phyloP scores from a whole-genome alignment of 805 yeast species.

The Yarrowia porcina region DNA sequence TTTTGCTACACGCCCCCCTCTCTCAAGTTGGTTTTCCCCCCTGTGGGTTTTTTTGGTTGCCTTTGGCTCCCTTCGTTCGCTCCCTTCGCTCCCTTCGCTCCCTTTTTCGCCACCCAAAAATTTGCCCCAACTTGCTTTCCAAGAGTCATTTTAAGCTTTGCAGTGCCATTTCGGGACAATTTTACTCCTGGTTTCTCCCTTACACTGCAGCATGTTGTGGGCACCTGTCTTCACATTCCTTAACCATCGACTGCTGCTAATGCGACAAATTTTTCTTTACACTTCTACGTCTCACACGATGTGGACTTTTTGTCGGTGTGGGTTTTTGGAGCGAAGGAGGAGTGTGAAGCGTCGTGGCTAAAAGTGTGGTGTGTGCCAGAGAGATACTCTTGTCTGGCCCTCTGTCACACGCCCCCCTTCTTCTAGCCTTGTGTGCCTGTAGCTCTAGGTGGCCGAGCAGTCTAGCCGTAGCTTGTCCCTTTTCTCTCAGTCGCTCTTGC shows the following conservation, averaged over 20 bases:
- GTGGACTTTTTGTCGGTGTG: too few species aligned
- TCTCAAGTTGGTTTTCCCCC: background rate
- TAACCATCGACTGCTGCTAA: constrained; percentile 15
- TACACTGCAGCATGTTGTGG: constrained; percentile 17
- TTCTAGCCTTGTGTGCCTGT: background rate
- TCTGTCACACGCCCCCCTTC: background rate
- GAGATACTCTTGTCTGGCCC: background rate
- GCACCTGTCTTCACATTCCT: constrained; percentile 16
- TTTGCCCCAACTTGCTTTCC: background rate
- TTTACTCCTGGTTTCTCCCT: constrained; percentile 4
- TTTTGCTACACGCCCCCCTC: background rate
- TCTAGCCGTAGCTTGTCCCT: constrained; percentile 10
- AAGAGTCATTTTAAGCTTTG: constrained; percentile 21
- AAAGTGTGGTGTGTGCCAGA: background rate
- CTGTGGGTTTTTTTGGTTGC: background rate
- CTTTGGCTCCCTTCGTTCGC: constrained; percentile 17
- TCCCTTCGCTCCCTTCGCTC: constrained; percentile 8
- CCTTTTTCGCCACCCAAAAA: constrained; percentile 14
- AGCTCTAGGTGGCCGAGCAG: background rate
- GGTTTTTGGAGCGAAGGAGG: too few species aligned
- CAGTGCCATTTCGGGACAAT: background rate
- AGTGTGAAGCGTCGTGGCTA: too few species aligned
- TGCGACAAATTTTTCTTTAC: constrained; percentile 16
- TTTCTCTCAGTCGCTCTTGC: constrained; percentile 18
- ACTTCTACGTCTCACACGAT: constrained; percentile 15